Evolutionary conservation across 2,329 filamentous ascomycete species (phyloP).

Genomic region (Coniochaeta sp.): DNA sequence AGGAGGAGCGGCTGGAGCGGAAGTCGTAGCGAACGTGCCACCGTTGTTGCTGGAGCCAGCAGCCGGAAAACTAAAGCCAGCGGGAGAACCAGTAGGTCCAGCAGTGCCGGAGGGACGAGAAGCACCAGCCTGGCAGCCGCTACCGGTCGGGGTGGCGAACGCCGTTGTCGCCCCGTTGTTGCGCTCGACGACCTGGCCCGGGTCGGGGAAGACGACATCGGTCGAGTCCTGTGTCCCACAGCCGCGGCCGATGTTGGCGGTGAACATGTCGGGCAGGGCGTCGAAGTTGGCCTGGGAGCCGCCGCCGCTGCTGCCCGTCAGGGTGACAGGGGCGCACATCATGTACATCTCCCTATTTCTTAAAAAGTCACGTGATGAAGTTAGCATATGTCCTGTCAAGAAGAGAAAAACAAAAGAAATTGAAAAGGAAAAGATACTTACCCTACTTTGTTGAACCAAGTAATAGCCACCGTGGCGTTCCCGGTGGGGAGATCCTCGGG

Average conservation of each 20-base stretch:
- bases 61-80: too few species aligned
- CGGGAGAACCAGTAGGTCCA: not conserved
- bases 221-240: constrained; percentile 26
- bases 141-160: not conserved
- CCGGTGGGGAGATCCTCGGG: constrained; percentile 67
- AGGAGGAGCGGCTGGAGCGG: not conserved
- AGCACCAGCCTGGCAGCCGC: not conserved
- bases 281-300: constrained; percentile 49
- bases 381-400: not conserved
- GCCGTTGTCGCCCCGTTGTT: not conserved
- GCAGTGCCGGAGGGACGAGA: not conserved
- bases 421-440: not conserved
- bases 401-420: not conserved
- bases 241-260: constrained; percentile 53
- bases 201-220: constrained; percentile 62
- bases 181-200: constrained; percentile 50
- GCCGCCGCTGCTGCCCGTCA: constrained; percentile 47
- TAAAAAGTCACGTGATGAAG: not conserved
- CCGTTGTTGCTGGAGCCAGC: not conserved
- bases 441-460: constrained; percentile 84
- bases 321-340: constrained; percentile 76
- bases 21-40: not conserved
- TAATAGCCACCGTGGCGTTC: constrained; percentile 78
- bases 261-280: constrained; percentile 66
- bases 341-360: constrained; percentile 95